These are phyloP conservation scores for Chenopodium suecicum DNA, from an alignment of 148 eudicot genomes.

Conservation along the genomic window DNA sequence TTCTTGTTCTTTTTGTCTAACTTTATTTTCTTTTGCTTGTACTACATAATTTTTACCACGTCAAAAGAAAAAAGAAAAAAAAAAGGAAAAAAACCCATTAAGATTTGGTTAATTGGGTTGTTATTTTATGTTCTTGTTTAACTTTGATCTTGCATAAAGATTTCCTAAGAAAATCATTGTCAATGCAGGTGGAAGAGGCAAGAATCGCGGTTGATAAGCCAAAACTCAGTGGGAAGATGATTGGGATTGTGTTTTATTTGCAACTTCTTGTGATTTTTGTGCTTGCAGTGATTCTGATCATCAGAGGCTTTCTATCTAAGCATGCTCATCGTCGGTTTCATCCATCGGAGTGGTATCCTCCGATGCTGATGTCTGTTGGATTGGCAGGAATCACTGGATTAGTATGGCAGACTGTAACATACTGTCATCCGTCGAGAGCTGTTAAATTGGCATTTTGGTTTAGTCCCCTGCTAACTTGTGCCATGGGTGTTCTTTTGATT, in stretches of 20 bases:
- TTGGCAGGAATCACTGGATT: constrained; percentile 34
- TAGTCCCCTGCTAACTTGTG: constrained; percentile 51
- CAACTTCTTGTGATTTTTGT: constrained; percentile 29
- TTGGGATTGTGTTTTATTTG: constrained; percentile 31
- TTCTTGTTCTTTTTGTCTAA: constrained; percentile 14
- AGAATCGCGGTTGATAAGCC: constrained; percentile 22
- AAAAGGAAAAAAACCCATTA: background rate
- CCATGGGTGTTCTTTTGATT: constrained; percentile 45
- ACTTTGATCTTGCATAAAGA: background rate
- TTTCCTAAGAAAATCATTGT: background rate
- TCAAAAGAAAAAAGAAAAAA: background rate
- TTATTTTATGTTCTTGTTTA: background rate
- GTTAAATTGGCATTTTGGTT: constrained; percentile 53
- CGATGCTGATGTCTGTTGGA: constrained; percentile 41
- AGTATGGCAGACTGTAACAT: constrained; percentile 32
- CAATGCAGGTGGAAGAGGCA: constrained; percentile 40
- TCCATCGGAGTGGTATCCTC: constrained; percentile 42
- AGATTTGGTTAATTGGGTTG: background rate
- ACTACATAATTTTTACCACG: background rate
- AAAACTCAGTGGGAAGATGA: constrained; percentile 19
- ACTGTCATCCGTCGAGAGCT: constrained; percentile 26
- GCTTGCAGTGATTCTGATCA: constrained; percentile 28
- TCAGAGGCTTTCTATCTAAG: constrained; percentile 35
- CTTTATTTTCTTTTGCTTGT: background rate
- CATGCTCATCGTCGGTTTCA: constrained; percentile 31